Base-by-base conservation (phyloP, 2,329 filamentous ascomycete species). In the Ophiostoma perfectum region DNA sequence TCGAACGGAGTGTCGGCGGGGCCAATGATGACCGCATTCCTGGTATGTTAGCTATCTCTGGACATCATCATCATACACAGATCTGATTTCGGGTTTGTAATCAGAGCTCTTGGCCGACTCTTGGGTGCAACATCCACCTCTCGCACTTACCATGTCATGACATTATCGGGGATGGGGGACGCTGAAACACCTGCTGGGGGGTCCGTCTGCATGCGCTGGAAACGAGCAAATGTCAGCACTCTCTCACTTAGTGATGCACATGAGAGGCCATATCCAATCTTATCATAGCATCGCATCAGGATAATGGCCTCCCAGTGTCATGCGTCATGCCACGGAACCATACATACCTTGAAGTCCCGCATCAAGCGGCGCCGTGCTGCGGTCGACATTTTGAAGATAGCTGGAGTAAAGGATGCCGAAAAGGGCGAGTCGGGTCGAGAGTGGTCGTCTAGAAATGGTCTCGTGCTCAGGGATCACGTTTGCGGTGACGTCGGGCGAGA, bases 11-110 rank as follows among this genome's bases (percentile, higher is more conserved):
- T 99, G 76, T 99, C 95, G 70, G 92, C 92, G 52, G 94, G 94
- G 9, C 94, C 94, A 74, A 99, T 98, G 71, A 99, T 99, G 72
- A 98, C 94, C 68, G 94, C 94, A 77, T 99, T 99, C 94, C 94
- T 97, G 74, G 64, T 16, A 7, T 18, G 60, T 63, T 63, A 63
- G 60, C 39, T 12, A 49, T 49, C 4, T 9, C 12, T 14, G 11
- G 12, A 2, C 12, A 49, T 49, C 5, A 3, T 49, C 45, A 49
- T 49, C 11, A 12, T 49, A n/a, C 45, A 9, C 27, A 27, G 27
- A 27, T 27, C 27, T 27, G 27, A 27, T 27, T 27, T 27, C 27
- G 27, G n/a, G 49, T 27, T n/a, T 27, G 8, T 4, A 18, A 27
- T 27, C 14, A 16, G 12, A 5, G 3, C 1, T 47, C 6, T 18